These are phyloP conservation scores for Tricholoma sp. DNA, from an alignment of 768 basidiomycete species.

Conservation along the genomic window DNA sequence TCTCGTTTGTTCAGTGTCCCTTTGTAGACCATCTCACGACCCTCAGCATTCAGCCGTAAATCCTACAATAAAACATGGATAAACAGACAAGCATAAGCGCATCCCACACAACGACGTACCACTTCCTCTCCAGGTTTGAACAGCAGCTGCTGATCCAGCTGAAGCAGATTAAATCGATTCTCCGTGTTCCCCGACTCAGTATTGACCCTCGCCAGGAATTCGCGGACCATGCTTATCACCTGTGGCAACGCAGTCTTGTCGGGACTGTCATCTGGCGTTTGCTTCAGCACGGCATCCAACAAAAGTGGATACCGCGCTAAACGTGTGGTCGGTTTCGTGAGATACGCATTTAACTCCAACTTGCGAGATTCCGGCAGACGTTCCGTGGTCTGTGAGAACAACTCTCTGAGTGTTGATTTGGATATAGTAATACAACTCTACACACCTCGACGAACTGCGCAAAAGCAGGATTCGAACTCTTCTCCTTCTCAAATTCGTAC, in stretches of 20 bases:
- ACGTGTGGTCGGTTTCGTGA: constrained; percentile 97
- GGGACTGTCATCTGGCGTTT: constrained; percentile 85
- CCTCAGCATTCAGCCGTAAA: constrained; percentile 80
- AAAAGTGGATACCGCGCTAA: constrained; percentile 95
- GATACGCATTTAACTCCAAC: constrained; percentile 93
- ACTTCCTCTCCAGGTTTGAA: constrained; percentile 90
- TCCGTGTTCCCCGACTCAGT: constrained; percentile 92
- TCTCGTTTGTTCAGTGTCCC: constrained; percentile 86
- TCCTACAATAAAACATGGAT: constrained; percentile 43
- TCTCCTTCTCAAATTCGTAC: constrained; percentile 99
- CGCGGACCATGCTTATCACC: constrained; percentile 71
- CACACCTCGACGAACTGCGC: constrained; percentile 92
- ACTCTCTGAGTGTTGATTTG: neutral
- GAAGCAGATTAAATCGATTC: constrained; percentile 92
- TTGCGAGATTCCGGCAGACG: constrained; percentile 93
- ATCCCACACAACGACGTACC: constrained; percentile 40
- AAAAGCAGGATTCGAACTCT: constrained; percentile 87
- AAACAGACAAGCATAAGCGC: neutral
- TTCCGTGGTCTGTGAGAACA: constrained; percentile 66
- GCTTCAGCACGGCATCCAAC: constrained; percentile 86
- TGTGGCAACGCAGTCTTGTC: constrained; percentile 78
- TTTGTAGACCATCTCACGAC: constrained; percentile 88
- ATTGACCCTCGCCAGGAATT: constrained; percentile 86
- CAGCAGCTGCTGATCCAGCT: constrained; percentile 86
- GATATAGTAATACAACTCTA: constrained; percentile 9